phyloP scores from a whole-genome alignment of 352 stramenopile species.

The Globisporangium sylvaticum region DNA sequence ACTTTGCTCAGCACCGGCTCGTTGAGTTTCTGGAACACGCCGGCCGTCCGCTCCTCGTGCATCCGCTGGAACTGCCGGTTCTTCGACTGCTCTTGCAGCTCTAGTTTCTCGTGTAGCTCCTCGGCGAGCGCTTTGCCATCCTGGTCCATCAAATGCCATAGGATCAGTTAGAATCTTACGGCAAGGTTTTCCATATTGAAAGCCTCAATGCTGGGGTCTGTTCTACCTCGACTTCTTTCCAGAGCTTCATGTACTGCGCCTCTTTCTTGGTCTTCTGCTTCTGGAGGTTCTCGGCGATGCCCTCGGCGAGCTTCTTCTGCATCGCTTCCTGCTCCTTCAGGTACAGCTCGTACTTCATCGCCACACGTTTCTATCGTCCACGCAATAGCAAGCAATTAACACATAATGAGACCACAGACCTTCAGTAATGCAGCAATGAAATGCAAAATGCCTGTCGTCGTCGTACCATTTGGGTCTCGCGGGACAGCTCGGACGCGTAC shows the following conservation, averaged over 20 bases:
- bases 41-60: constrained; percentile 65
- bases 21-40: constrained; percentile 72
- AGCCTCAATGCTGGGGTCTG: background rate
- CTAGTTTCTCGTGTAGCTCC: constrained; percentile 59
- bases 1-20: constrained; percentile 55
- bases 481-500: constrained; percentile 44
- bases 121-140: constrained; percentile 54
- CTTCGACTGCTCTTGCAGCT: constrained; percentile 62
- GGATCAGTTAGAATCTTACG: background rate
- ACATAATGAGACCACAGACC: no score
- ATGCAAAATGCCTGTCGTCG: background rate
- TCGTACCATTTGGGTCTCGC: constrained; percentile 47
- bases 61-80: constrained; percentile 59
- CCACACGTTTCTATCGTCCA: constrained; percentile 73
- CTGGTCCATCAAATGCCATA: constrained; percentile 13
- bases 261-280: constrained; percentile 65
- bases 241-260: constrained; percentile 62
- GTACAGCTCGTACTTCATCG: constrained; percentile 76
- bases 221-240: constrained; percentile 60
- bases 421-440: no score
- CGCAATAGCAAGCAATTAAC: no score
- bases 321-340: constrained; percentile 60
- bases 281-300: constrained; percentile 61
- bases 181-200: background rate
- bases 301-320: constrained; percentile 53